Base-by-base conservation (phyloP, 768 basidiomycete genomes). In the Mycena polygramma region DNA sequence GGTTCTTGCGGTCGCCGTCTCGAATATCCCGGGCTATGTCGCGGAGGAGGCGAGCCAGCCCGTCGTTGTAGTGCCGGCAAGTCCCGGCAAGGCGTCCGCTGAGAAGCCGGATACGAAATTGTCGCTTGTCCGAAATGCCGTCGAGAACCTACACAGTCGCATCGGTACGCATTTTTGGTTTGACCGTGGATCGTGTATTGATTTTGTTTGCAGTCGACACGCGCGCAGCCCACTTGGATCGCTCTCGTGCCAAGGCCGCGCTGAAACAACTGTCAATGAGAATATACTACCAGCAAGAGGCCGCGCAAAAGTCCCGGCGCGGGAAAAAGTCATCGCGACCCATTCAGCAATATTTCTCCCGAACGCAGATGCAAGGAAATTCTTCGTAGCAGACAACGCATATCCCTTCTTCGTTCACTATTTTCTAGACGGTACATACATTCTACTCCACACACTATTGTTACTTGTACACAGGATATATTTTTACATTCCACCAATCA, bases 151-250 rank as follows among this genome's bases (percentile, higher is more conserved):
- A 39, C 70, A 74, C 61, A 66, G 73, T 35, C 62, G 66, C 24
- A 74, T 74, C n/a, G 54, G 73, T 74, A 20, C 19, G 65, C 60
- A 37, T 39, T 43, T 66, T 61, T n/a, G 10, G 7, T 54, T 57
- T n/a, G 11, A 36, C 14, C 14, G 10, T 53, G 13, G 63, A 15
- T 13, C 9, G 45, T 46, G 36, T 51, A 46, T 64, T 63, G 48
- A 45, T 30, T 46, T 43, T n/a, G 36, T 43, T 45, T 51, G 15
- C 68, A 93, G 92, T 88, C 54, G 93, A 94, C 76, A 90, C 89
- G 4, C 90, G 92, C 54, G 92, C 91, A 35, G 89, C 90, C 2
- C 88, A 92, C 77, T 83, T 95, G 41, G 93, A 94, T 70, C 89
- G 94, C 55, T 93, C 93, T 3, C 86, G 91, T 65, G 86, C 89